Base-by-base conservation (phyloP, 2,329 filamentous ascomycete genomes). In the Penicillium sp. region DNA sequence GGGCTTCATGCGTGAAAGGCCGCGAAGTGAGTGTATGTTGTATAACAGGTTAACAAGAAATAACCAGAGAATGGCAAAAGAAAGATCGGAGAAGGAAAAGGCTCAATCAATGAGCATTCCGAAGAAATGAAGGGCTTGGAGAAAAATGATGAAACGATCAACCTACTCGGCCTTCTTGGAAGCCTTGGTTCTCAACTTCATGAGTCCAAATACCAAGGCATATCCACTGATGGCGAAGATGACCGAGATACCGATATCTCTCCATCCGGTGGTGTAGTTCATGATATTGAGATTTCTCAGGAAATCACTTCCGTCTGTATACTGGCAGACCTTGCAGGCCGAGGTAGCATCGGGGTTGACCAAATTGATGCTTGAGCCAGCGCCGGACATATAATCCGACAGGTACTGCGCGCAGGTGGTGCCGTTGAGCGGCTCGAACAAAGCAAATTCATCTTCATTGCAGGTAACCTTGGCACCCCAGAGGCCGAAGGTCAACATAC, bases 261-360 rank as follows among this genome's bases (percentile, higher is more conserved):
- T 74, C 84, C 84, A 87, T 0, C 81, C 83, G 56, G 81, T 81
- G 53, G 74, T 79, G 56, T 84, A 80, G 4, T 80, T 73, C 1
- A 72, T 71, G 7, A 87, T 58, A 60, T 85, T 84, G 12, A 87
- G 54, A 0, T 73, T 79, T 2, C 65, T 58, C 2, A 87, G 63
- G 55, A 83, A 87, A 50, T 84, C 82, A 6, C 75, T 71, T 0
- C 81, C 83, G 17, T 61, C 66, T 1, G 64, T 65, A 61, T 80
- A 87, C 53, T 80, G 72, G 59, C 84, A 87, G 0, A 86, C 82
- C 35, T 66, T 65, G 62, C 84, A 87, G 0, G 64, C 70, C 0
- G 66, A 59, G 0, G 71, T 80, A 0, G 77, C 80, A 3, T 80
- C 73, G 0, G 83, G 80, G 58, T 86, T 86, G 43, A 78, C 55